A percentile compares a stretch with the other conserved stretches of the same genome.
These are phyloP conservation scores for Daldinia decipiens DNA, from an alignment of 495 filamentous ascomycete species.

Conservation along the genomic window DNA sequence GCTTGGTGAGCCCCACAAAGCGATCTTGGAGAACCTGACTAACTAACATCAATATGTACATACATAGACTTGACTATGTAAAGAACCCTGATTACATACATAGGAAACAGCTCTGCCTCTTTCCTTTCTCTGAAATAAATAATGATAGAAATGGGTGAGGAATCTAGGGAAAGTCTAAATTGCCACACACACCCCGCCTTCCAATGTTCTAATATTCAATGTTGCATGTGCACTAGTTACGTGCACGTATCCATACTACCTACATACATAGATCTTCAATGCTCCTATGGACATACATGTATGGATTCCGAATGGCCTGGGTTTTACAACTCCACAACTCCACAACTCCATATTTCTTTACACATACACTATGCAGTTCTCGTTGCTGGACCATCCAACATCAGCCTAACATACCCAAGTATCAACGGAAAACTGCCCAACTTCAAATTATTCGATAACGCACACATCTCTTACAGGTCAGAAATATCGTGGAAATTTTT, in stretches of 20 bases:
- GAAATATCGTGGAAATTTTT: neutral
- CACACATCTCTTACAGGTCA: neutral
- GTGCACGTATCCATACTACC: too few species aligned
- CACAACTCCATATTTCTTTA: neutral
- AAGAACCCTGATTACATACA: too few species aligned
- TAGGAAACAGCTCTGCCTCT: neutral
- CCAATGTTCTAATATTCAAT: too few species aligned
- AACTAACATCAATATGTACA: conserved; percentile 16
- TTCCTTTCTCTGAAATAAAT: too few species aligned
- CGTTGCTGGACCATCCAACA: neutral
- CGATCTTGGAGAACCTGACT: conserved; percentile 15
- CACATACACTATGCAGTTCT: neutral
- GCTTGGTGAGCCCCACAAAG: conserved; percentile 28
- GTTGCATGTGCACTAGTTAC: too few species aligned
- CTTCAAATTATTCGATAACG: neutral
- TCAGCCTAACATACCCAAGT: neutral
- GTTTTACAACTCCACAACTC: too few species aligned
- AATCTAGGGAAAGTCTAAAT: neutral
- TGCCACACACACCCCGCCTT: too few species aligned
- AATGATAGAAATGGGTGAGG: neutral
- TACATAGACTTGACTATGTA: too few species aligned
- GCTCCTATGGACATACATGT: too few species aligned
- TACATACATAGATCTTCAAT: too few species aligned
- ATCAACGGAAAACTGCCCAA: conserved; percentile 16
- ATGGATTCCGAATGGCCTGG: too few species aligned